A percentile compares a stretch with the other conserved stretches of the same genome.
These are phyloP conservation scores for Fusarium haematococcum DNA, from an alignment of 2,329 filamentous ascomycete species.

Conservation along the genomic window DNA sequence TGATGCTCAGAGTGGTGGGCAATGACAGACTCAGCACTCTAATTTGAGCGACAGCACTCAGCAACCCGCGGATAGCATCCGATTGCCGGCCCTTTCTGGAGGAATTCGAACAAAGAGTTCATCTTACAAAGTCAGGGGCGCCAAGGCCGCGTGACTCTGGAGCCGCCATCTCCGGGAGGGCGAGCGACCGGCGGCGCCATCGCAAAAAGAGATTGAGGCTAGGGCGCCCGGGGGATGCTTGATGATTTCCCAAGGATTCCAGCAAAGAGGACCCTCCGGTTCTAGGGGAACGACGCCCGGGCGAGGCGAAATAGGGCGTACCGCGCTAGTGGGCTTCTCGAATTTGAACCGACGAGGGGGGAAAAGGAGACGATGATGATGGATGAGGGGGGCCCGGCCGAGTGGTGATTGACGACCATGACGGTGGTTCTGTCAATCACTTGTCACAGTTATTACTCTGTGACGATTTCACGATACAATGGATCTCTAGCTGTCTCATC, in stretches of 20 bases:
- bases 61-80: slow-evolving; percentile 32
- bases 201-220: slow-evolving; percentile 34
- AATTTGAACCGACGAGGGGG: slow-evolving; percentile 37
- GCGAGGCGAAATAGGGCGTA: slow-evolving; percentile 21
- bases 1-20: slow-evolving; percentile 21
- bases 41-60: slow-evolving; percentile 4
- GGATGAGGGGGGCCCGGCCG: not conserved
- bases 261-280: slow-evolving; percentile 2
- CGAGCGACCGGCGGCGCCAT: slow-evolving; percentile 23
- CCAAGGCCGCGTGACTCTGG: slow-evolving; percentile 38
- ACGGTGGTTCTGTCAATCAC: not conserved
- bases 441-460: not conserved
- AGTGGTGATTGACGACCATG: not conserved
- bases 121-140: slow-evolving; percentile 37
- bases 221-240: slow-evolving; percentile 30
- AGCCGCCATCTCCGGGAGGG: slow-evolving; percentile 44
- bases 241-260: slow-evolving; percentile 23
- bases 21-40: slow-evolving; percentile 5
- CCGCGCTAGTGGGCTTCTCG: slow-evolving; percentile 40
- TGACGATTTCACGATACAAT: not conserved
- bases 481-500: not conserved
- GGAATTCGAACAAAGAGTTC: slow-evolving; percentile 31
- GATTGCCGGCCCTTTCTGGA: slow-evolving; percentile 36
- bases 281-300: slow-evolving; percentile 8
- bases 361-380: slow-evolving; percentile 13